Conservation (phyloP, 192 early-diverging fungal genomes). For the Mortierella alpina region DNA sequence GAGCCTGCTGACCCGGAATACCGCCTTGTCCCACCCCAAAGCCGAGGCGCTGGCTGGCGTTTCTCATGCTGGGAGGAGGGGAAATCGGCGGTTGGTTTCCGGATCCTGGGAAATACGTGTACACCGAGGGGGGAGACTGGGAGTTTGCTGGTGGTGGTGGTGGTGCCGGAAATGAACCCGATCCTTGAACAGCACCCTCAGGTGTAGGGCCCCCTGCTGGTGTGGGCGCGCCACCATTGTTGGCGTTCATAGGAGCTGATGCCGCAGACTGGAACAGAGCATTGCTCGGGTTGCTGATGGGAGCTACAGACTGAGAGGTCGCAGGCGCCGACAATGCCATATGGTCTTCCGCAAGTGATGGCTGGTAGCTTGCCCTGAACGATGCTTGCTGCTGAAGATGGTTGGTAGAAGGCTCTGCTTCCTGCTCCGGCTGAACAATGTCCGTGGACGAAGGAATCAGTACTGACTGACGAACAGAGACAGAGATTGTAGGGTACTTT, state of each 20-base stretch:
- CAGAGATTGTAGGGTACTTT: constrained; percentile 30
- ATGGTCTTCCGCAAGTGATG: neutral
- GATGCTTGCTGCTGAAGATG: constrained; percentile 30
- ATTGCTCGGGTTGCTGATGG: neutral
- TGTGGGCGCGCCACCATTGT: neutral
- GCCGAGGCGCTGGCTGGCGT: neutral
- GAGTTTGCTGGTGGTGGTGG: constrained; percentile 19
- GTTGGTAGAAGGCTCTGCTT: neutral
- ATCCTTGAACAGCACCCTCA: neutral
- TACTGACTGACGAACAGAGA: constrained; percentile 35
- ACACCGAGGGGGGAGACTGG: constrained; percentile 6
- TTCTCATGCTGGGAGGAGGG: constrained; percentile 36
- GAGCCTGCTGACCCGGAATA: neutral
- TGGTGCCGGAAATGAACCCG: constrained; percentile 25
- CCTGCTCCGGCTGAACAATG: neutral
- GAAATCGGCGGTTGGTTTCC: constrained; percentile 51
- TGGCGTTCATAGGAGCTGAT: constrained; percentile 4
- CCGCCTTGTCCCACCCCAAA: neutral
- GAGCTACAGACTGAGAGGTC: neutral
- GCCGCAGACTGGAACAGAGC: constrained; percentile 20
- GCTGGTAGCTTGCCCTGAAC: constrained; percentile 39
- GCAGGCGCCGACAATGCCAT: neutral
- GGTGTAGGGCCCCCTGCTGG: neutral
- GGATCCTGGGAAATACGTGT: constrained; percentile 35
- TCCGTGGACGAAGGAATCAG: constrained; percentile 12